Evolutionary conservation across 129 eudicot species (phyloP), one percentile per base, ranked within the genome.

Genomic region (Artemisia annua): DNA sequence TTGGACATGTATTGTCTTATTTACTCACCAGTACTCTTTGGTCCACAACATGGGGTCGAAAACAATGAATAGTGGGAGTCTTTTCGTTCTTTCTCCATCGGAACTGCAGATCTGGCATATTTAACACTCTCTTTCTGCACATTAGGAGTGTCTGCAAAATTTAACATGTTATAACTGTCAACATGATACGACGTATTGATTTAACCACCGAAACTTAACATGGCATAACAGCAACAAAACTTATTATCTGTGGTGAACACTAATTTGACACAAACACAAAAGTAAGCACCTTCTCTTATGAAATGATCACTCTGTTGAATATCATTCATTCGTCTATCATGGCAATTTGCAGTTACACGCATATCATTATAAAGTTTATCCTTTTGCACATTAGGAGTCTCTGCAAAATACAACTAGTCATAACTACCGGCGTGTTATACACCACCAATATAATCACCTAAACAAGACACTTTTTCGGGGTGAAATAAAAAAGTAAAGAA

Each of bases 121-220:
- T 71, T 51, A 6, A 55, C 44, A 64, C 67, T 53, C 61, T 78
- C 60, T 57, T 85, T 71, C 24, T 66, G 68, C 56, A 32, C 55
- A 49, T 48, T 58, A 48, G 66, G 56, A 32, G 64, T 70, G 44
- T 71, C 96, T 87, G 87, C 77, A 81, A 70, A 60, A 44, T 11
- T 58, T 53, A 56, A 58, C 35, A 35, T 58, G 11, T 54, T 53
- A 2, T 43, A 56, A 63, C 70, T 59, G 26, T 73, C 58, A 64
- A 54, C 9, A 6, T 4, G 15, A 60, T 48, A 20, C 20, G 68
- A 69, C 11, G 49, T 39, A 7, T 49, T 49, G 13, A 57, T 13
- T 26, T 70, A 49, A 59, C 15, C 39, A 46, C 50, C 10, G 0
- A 16, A 12, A 20, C 13, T 48, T 17, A 62, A 61, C 44, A 15